Conservation (phyloP, 202 grass and related monocot genomes). For the Eragrostis tef region DNA sequence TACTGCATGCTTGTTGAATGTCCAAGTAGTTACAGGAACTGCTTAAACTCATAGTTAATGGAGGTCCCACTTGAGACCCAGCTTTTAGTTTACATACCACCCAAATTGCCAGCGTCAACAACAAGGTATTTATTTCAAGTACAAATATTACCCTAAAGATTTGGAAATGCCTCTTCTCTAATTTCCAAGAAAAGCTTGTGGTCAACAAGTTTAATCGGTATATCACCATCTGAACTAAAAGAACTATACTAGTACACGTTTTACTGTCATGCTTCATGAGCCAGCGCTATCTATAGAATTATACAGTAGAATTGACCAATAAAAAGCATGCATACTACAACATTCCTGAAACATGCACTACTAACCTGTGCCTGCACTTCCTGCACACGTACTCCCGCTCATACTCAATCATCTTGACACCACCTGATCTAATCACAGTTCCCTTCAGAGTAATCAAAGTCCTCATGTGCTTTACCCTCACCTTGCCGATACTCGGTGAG, state of each 20-base stretch:
- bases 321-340: background rate
- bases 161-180: background rate
- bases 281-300: background rate
- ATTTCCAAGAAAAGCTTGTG: conserved; percentile 3
- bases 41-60: background rate
- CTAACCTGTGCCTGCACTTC: conserved; percentile 72
- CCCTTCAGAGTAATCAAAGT: conserved; percentile 81
- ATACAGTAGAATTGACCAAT: background rate
- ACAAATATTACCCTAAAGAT: background rate
- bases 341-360: conserved; percentile 27
- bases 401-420: conserved; percentile 88
- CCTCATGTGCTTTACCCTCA: conserved; percentile 75
- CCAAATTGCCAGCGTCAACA: conserved; percentile 17
- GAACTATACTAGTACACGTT: background rate
- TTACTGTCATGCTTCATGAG: background rate
- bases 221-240: background rate
- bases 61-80: conserved; percentile 5
- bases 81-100: conserved; percentile 1
- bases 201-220: background rate
- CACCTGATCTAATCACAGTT: conserved; percentile 78
- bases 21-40: background rate
- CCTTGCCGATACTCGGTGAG: conserved; percentile 75
- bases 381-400: conserved; percentile 69
- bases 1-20: background rate
- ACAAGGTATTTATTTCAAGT: conserved; percentile 12